A percentile compares a stretch with the other conserved stretches of the same genome.
These are phyloP conservation scores for Earliella scabrosa DNA, from an alignment of 1,284 basidiomycete species.

Conservation along the genomic window DNA sequence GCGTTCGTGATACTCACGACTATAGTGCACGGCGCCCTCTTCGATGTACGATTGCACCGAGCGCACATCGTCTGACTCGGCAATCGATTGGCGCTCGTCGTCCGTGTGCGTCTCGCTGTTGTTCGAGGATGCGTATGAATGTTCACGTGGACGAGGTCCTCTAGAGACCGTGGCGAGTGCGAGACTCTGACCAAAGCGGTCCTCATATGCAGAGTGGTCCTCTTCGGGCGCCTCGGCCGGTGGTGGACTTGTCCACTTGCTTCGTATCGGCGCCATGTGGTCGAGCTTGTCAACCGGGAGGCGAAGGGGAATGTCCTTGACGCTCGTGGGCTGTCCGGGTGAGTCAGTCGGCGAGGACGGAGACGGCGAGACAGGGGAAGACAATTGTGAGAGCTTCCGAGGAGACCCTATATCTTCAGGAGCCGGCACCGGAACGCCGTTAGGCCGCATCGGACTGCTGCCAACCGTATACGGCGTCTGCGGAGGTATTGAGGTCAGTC, in stretches of 20 bases:
- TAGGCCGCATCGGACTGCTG: conserved; percentile 59
- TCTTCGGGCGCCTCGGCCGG: conserved; percentile 71
- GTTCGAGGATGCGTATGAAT: conserved; percentile 51
- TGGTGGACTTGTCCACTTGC: conserved; percentile 84
- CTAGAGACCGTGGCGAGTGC: conserved; percentile 70
- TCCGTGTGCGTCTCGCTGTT: conserved; percentile 68
- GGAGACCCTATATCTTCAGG: conserved; percentile 54
- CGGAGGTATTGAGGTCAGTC: conserved; percentile 59
- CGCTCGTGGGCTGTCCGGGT: conserved; percentile 24
- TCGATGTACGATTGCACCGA: conserved; percentile 67
- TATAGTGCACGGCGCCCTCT: conserved; percentile 33
- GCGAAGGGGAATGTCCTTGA: conserved; percentile 40
- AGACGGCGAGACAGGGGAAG: conserved; percentile 17
- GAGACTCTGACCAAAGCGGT: conserved; percentile 63
- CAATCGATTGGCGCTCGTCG: conserved; percentile 57
- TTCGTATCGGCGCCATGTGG: conserved; percentile 78
- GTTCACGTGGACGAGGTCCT: conserved; percentile 53
- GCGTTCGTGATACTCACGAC: conserved; percentile 24
- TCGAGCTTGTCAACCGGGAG: conserved; percentile 47
- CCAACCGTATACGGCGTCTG: conserved; percentile 73
- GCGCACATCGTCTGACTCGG: conserved; percentile 66
- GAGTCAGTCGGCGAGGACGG: conserved; percentile 30
- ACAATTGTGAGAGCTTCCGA: conserved; percentile 13
- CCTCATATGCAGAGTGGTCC: conserved; percentile 70
- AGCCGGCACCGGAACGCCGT: conserved; percentile 41